Conservation (phyloP, 352 stramenopile species). For the Globisporangium alternatum region DNA sequence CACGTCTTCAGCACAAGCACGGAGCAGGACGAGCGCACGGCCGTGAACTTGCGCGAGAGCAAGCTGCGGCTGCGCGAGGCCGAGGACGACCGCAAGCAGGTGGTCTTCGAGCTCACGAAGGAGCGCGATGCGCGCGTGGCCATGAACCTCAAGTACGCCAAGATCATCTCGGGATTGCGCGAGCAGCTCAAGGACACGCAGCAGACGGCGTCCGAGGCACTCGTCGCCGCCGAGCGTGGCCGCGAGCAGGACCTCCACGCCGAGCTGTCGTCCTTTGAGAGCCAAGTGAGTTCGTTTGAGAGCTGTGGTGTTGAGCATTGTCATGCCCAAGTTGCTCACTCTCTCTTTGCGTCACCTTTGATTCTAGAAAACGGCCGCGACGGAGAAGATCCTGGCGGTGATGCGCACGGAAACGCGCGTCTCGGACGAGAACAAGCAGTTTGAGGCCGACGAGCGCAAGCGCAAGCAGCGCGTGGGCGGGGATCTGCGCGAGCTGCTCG, state of each 20-base stretch:
- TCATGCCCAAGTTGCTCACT: neutral
- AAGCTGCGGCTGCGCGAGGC: constrained; percentile 51
- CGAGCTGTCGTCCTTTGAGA: constrained; percentile 17
- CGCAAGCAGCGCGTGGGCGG: constrained; percentile 31
- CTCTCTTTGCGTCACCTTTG: neutral
- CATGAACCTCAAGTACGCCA: constrained; percentile 29
- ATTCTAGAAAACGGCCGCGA: constrained; percentile 22
- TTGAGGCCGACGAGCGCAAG: constrained; percentile 54
- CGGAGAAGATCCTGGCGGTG: constrained; percentile 35
- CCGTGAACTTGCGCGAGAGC: constrained; percentile 37
- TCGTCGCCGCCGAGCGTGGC: constrained; percentile 28
- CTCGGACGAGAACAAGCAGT: constrained; percentile 37
- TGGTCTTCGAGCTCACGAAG: constrained; percentile 51
- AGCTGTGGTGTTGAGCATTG: neutral
- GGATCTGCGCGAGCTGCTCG: constrained; percentile 47
- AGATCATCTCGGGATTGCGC: constrained; percentile 35
- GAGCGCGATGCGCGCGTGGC: constrained; percentile 30
- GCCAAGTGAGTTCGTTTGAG: constrained; percentile 2
- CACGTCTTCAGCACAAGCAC: constrained; percentile 37
- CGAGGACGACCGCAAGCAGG: constrained; percentile 61
- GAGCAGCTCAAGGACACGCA: constrained; percentile 46
- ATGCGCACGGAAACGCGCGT: constrained; percentile 27
- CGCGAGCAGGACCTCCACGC: constrained; percentile 41
- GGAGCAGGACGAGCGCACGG: constrained; percentile 51
- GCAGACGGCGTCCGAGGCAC: constrained; percentile 32